These are phyloP conservation scores for Xylaria telfairii DNA, from an alignment of 495 filamentous ascomycete genomes.

Conservation along the genomic window DNA sequence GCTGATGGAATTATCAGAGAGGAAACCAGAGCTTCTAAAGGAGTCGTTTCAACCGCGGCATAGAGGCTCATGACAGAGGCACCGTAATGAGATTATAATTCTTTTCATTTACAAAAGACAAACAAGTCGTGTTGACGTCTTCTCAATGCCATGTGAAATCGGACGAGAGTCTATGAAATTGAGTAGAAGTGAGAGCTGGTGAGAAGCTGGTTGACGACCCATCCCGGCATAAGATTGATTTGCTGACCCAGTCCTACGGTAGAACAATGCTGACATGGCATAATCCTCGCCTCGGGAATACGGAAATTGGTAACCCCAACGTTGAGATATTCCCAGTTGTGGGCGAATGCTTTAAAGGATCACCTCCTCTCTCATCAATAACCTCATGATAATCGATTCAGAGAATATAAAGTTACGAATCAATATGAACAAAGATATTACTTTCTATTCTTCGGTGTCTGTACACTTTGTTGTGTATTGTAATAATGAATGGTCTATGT, in stretches of 20 bases:
- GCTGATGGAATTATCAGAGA: constrained; percentile 61
- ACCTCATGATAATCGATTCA: no score
- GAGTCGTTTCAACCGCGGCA: constrained; percentile 45
- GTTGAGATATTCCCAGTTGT: neutral
- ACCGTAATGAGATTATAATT: neutral
- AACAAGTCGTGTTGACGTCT: neutral
- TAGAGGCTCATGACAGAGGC: constrained; percentile 20
- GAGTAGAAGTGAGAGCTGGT: neutral
- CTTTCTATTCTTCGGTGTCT: neutral
- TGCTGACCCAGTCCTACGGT: neutral
- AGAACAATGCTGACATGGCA: neutral
- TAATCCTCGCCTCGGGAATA: neutral
- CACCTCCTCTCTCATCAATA: neutral
- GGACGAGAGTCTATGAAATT: neutral
- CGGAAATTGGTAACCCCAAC: neutral
- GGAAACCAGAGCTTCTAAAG: constrained; percentile 47
- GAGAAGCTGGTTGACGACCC: neutral
- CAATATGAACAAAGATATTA: neutral
- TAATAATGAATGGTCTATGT: neutral
- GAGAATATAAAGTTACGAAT: neutral
- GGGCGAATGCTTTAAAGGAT: neutral
- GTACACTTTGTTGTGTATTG: neutral
- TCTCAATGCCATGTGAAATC: neutral
- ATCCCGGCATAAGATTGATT: neutral
- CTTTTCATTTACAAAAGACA: neutral